phyloP scores from a whole-genome alignment of 768 basidiomycete genomes.

The Psilocybe subaeruginosa region DNA sequence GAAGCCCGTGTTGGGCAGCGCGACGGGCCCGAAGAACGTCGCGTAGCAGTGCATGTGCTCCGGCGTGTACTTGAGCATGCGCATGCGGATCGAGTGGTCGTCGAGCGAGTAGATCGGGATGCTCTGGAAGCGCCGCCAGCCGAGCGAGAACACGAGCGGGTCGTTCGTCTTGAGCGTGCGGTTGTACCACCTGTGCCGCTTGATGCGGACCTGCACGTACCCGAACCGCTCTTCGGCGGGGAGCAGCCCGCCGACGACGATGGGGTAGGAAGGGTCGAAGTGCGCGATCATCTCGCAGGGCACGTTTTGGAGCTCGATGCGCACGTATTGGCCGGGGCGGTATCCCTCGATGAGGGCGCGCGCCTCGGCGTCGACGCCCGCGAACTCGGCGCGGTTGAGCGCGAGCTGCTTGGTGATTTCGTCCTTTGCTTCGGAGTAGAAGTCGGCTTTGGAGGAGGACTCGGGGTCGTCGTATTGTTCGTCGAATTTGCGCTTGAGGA shows the following conservation, averaged over 20 bases:
- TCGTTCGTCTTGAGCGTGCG: conserved; percentile 96
- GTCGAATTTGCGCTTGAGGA: conserved; percentile 93
- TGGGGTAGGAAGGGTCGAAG: conserved; percentile 90
- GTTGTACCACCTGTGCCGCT: conserved; percentile 93
- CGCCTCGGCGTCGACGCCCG: conserved; percentile 71
- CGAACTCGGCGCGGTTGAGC: conserved; percentile 87
- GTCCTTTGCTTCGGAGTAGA: conserved; percentile 91
- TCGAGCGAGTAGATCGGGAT: conserved; percentile 96
- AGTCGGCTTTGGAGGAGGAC: conserved; percentile 72
- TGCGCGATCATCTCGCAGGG: conserved; percentile 92
- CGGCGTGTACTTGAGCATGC: conserved; percentile 99
- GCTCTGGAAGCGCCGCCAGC: conserved; percentile 96
- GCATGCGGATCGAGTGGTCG: conserved; percentile 97
- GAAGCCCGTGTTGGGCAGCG: conserved; percentile 93
- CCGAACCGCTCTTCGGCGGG: conserved; percentile 92
- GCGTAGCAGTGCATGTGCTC: conserved; percentile 99
- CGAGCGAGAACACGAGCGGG: conserved; percentile 94
- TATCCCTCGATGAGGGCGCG: conserved; percentile 89
- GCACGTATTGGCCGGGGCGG: conserved; percentile 89
- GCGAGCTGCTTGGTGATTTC: conserved; percentile 85
- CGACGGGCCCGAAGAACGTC: conserved; percentile 93
- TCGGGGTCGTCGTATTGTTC: conserved; percentile 95
- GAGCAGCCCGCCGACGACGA: conserved; percentile 90
- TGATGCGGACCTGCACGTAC: conserved; percentile 93
- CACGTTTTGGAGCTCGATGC: conserved; percentile 82